Percentiles rank a stretch among this genome's conserved stretches.
phyloP scores from a whole-genome alignment of 2,329 filamentous ascomycete genomes.

The Sclerotinia trifoliorum region DNA sequence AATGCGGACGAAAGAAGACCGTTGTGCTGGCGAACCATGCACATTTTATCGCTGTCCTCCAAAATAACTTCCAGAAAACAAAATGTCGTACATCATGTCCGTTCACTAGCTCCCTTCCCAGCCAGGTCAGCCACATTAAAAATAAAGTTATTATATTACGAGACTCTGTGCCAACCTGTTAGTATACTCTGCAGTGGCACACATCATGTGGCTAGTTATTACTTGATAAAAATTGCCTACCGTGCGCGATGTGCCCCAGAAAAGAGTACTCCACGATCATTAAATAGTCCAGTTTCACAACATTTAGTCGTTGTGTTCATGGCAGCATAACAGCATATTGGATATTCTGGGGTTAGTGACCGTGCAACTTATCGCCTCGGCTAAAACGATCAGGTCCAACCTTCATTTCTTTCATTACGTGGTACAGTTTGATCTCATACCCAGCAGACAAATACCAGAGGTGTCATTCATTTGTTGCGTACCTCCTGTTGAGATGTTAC shows the following conservation, averaged over 20 bases:
- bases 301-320: not conserved
- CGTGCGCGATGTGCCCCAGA: not conserved
- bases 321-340: not conserved
- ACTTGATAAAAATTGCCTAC: not conserved
- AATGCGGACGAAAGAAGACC: not conserved
- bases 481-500: not conserved
- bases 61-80: not conserved
- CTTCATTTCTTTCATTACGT: not conserved
- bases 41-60: not conserved
- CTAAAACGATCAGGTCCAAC: not conserved
- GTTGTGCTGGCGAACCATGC: not conserved
- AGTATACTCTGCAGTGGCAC: not conserved
- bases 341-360: not conserved
- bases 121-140: conserved; percentile 2
- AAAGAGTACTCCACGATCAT: conserved; percentile 5
- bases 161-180: not conserved
- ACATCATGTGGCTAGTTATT: conserved; percentile 15
- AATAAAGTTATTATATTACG: conserved; percentile 1
- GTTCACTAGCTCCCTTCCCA: not conserved
- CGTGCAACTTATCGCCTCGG: not conserved
- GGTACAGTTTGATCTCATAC: not conserved
- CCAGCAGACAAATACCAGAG: not conserved
- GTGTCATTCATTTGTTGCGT: too few relatives aligned
- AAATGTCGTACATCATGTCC: not conserved
- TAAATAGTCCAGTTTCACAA: conserved; percentile 7